Base-by-base conservation (phyloP, 2,329 filamentous ascomycete species). In the Arthrobotrys musiformis region DNA sequence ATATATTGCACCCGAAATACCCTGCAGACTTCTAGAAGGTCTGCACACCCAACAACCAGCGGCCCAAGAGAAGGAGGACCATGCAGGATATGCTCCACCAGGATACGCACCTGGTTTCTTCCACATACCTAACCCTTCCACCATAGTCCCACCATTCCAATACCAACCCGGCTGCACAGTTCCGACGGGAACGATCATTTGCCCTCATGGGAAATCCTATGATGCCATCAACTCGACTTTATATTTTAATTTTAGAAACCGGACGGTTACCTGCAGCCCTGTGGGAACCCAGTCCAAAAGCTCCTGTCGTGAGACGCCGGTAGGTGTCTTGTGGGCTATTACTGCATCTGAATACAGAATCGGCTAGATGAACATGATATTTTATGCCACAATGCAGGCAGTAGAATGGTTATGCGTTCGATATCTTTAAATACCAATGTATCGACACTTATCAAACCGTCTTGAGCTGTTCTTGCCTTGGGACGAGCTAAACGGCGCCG, bases 181-280 rank as follows among this genome's bases (percentile, higher is more conserved):
- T 58, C 54, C 54, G 54, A 58, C 33, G 17, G 28, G 19, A 19
- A n/a, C 50, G 50, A 56, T 37, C 28, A 11, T 58, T 56, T 24
- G 7, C 30, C 30, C 4, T 40, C 33, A 40, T 40, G 11, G n/a
- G 54, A 58, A 58, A 58, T 58, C 54, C 54, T 58, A 58, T 40
- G 52, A 56, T 56, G 54, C 9, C 54, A 58, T 58, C 54, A 19
- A n/a, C 26, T 35, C 30, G 11, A n/a, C n/a, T n/a, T n/a, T n/a
- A n/a, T n/a, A n/a, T 11, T 35, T 61, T 76, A 76, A 76, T 64
- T 76, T 76, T 76, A 70, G 72, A 69, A 64, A 35, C 28, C 26
- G 11, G 22, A 50, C 64, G 50, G 58, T 22, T 60, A 76, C 70
- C 70, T 75, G 70, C 63, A 75, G 63, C 70, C 58, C 48, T 74